These are phyloP conservation scores for Tilletia walkeri DNA, from an alignment of 1,284 basidiomycete species.

Conservation along the genomic window DNA sequence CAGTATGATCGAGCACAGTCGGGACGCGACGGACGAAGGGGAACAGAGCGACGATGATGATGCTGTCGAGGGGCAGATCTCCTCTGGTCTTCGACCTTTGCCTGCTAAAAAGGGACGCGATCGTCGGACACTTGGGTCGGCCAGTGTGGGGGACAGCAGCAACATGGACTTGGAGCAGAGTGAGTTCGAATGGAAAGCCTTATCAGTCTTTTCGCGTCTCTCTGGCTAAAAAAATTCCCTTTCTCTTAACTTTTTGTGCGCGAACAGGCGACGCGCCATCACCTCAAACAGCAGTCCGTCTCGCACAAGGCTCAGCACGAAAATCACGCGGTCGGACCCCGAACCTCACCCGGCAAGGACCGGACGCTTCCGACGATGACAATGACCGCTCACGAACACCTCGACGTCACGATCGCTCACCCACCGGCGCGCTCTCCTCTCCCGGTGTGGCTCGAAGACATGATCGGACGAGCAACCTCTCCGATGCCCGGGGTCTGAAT, in stretches of 20 bases:
- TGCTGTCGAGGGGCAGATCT: conserved; percentile 8
- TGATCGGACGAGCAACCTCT: background rate
- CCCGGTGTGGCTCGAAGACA: background rate
- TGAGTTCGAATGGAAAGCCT: background rate
- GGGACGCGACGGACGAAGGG: background rate
- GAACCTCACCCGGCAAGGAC: background rate
- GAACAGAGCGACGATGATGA: background rate
- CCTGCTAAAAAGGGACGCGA: background rate
- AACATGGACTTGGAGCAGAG: background rate
- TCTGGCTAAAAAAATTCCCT: no score
- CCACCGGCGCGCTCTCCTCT: background rate
- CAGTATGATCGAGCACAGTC: conserved; percentile 8
- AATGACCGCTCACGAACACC: background rate
- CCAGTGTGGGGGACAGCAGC: background rate
- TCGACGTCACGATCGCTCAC: background rate
- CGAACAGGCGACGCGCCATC: no score
- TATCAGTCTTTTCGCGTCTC: no score
- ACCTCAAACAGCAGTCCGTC: no score
- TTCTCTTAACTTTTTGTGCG: no score
- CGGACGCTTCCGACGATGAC: background rate
- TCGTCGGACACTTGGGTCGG: background rate
- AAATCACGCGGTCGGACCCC: background rate
- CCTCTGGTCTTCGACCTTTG: background rate
- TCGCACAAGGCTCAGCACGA: background rate
- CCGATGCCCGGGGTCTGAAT: background rate